A percentile compares a stretch with the other conserved stretches of the same genome.
phyloP scores from a whole-genome alignment of 352 stramenopile species.

The Plasmopara halstedii region DNA sequence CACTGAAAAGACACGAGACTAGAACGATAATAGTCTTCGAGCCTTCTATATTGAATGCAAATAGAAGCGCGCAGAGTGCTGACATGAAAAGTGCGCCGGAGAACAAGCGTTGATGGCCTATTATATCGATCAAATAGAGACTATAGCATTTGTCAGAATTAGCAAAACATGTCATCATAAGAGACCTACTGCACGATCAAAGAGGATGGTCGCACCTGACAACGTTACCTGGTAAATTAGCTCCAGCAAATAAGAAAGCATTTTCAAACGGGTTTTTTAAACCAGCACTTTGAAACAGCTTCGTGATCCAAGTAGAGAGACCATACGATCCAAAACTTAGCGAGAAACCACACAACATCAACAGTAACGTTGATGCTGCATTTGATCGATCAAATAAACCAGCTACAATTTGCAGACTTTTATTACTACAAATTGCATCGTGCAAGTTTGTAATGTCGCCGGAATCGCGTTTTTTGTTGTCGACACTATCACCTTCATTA shows the following conservation, averaged over 20 bases:
- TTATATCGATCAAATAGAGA: constrained; percentile 61
- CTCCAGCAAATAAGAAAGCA: constrained; percentile 87
- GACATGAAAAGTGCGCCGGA: constrained; percentile 62
- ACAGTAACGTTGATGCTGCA: constrained; percentile 37
- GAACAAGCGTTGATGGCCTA: constrained; percentile 63
- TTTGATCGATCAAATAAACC: constrained; percentile 46
- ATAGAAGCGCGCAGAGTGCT: constrained; percentile 55
- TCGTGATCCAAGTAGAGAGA: constrained; percentile 92
- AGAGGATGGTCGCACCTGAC: constrained; percentile 31
- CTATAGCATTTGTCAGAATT: constrained; percentile 15
- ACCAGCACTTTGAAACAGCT: constrained; percentile 82
- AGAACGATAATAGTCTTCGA: constrained; percentile 72
- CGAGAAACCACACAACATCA: constrained; percentile 64
- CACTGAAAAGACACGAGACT: constrained; percentile 88
- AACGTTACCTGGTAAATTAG: constrained; percentile 89
- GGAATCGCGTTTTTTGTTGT: neutral
- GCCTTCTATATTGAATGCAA: constrained; percentile 68
- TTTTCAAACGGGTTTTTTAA: constrained; percentile 89
- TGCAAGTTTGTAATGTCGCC: constrained; percentile 3
- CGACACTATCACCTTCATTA: constrained; percentile 33
- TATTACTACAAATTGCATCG: constrained; percentile 44
- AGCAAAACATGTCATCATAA: neutral
- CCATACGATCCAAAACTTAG: constrained; percentile 89
- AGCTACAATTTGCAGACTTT: constrained; percentile 36
- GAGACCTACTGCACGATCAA: neutral